A percentile compares a stretch with the other conserved stretches of the same genome.
These are phyloP conservation scores for Artemisia argyi DNA, from an alignment of 129 eudicot species.

Conservation along the genomic window DNA sequence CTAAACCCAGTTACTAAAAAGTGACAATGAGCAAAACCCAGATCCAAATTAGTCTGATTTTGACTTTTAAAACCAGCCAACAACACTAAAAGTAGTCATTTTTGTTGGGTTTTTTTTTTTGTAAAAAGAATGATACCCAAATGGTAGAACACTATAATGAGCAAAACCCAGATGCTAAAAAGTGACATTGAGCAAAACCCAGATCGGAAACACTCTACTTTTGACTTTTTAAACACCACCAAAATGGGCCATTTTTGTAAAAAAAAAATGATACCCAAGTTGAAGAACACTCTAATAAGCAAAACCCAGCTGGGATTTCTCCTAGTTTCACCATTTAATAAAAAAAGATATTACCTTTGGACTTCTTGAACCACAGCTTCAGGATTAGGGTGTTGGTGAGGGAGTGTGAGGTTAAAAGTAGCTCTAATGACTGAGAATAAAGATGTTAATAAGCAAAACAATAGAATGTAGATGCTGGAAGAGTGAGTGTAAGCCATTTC, in stretches of 20 bases:
- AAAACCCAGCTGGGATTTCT: slow-evolving; percentile 25
- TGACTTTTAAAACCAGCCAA: not conserved
- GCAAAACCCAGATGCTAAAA: too few relatives aligned
- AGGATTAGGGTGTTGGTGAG: slow-evolving; percentile 92
- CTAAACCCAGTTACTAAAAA: too few relatives aligned
- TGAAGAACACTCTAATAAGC: slow-evolving; percentile 16
- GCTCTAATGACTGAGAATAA: slow-evolving; percentile 43
- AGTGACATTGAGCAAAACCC: not conserved
- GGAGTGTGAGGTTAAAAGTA: slow-evolving; percentile 66
- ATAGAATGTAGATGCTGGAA: slow-evolving; percentile 43
- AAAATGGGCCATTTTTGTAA: not conserved
- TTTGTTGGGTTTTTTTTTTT: not conserved
- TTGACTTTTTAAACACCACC: not conserved
- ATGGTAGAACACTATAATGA: slow-evolving; percentile 15
- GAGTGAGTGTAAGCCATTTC: slow-evolving; percentile 41
- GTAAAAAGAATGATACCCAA: slow-evolving; percentile 20
- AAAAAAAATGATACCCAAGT: slow-evolving; percentile 18
- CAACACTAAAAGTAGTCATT: not conserved
- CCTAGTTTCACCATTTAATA: not conserved
- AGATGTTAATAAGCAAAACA: slow-evolving; percentile 47
- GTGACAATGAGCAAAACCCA: not conserved
- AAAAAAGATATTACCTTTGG: slow-evolving; percentile 51
- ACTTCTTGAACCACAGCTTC: slow-evolving; percentile 83
- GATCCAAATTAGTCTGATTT: not conserved
- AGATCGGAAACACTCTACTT: not conserved